Percentiles rank a stretch among this genome's conserved stretches.
Conservation (phyloP, 805 yeast genomes). For the Teunomyces lycoperdinae region DNA sequence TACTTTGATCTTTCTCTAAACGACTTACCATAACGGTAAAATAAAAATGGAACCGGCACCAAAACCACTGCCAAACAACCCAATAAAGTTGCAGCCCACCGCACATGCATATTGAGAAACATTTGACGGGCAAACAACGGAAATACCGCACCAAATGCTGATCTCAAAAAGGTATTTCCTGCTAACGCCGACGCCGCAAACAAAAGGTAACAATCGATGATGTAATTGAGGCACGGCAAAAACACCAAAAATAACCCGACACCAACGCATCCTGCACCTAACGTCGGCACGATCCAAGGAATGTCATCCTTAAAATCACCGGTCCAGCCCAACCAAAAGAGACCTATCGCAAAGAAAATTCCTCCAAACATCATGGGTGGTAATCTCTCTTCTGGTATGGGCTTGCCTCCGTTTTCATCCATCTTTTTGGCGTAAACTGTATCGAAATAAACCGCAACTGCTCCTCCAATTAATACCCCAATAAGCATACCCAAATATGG, state of each 20-base stretch:
- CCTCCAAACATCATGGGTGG: slow-evolving; percentile 75
- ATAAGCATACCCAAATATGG: slow-evolving; percentile 33
- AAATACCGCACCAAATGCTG: slow-evolving; percentile 58
- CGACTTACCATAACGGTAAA: slow-evolving; percentile 45
- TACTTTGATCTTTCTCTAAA: slow-evolving; percentile 17
- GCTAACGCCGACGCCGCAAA: slow-evolving; percentile 66
- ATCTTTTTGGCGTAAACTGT: slow-evolving; percentile 27
- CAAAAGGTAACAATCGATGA: slow-evolving; percentile 57
- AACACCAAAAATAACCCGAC: slow-evolving; percentile 54
- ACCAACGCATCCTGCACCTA: slow-evolving; percentile 42
- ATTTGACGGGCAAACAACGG: slow-evolving; percentile 56
- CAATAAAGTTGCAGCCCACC: slow-evolving; percentile 55
- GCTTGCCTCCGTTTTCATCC: slow-evolving; percentile 40
- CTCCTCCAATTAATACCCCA: slow-evolving; percentile 35
- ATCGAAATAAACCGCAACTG: slow-evolving; percentile 26
- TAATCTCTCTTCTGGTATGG: slow-evolving; percentile 78
- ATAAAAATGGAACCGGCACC: slow-evolving; percentile 57
- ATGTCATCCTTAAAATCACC: slow-evolving; percentile 70
- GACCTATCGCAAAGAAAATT: slow-evolving; percentile 68
- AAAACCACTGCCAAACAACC: slow-evolving; percentile 50
- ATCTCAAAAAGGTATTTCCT: slow-evolving; percentile 58
- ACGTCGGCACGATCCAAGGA: slow-evolving; percentile 71
- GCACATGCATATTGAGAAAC: slow-evolving; percentile 48
- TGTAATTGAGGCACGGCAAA: slow-evolving; percentile 57
- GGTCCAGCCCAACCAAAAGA: slow-evolving; percentile 87